Evolutionary conservation across 345 rosid species (phyloP).

Genomic region (Populus deltoides): DNA sequence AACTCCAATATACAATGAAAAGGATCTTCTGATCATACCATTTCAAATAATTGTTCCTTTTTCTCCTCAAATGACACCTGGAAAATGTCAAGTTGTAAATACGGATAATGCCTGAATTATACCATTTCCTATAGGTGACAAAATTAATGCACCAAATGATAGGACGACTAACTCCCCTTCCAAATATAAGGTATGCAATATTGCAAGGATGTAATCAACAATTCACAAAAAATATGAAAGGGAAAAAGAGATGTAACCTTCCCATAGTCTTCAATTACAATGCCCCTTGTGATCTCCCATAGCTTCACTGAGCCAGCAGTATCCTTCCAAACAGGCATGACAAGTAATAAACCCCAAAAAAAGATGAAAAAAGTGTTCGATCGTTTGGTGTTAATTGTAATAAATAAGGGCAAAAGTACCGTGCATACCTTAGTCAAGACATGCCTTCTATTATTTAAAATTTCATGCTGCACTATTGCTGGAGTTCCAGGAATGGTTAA

Average conservation of each 20-base stretch:
- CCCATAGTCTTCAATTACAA: slow-evolving; percentile 84
- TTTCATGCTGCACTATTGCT: slow-evolving; percentile 90
- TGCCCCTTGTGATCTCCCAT: slow-evolving; percentile 92
- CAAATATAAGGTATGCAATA: not conserved
- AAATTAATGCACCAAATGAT: not conserved
- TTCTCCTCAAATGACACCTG: slow-evolving; percentile 90
- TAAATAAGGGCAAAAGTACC: slow-evolving; percentile 3
- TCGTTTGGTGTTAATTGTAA: not conserved
- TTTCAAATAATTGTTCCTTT: slow-evolving; percentile 89
- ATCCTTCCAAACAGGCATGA: slow-evolving; percentile 51
- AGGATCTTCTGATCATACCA: slow-evolving; percentile 45
- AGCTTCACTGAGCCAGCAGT: slow-evolving; percentile 88
- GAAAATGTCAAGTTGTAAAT: slow-evolving; percentile 15
- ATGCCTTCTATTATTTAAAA: slow-evolving; percentile 92
- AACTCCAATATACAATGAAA: slow-evolving; percentile 1
- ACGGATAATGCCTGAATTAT: not conserved
- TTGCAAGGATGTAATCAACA: not conserved
- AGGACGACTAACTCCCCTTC: not conserved
- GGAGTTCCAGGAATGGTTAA: slow-evolving; percentile 77
- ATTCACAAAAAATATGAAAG: not conserved
- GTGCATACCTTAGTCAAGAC: slow-evolving; percentile 82
- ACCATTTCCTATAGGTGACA: not conserved
- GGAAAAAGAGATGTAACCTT: slow-evolving; percentile 45
- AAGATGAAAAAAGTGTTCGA: not conserved
- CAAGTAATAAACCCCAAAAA: slow-evolving; percentile 4